A percentile compares a stretch with the other conserved stretches of the same genome.
These are phyloP conservation scores for Arthrobotrys iridis DNA, from an alignment of 2,329 filamentous ascomycete genomes.

Conservation along the genomic window DNA sequence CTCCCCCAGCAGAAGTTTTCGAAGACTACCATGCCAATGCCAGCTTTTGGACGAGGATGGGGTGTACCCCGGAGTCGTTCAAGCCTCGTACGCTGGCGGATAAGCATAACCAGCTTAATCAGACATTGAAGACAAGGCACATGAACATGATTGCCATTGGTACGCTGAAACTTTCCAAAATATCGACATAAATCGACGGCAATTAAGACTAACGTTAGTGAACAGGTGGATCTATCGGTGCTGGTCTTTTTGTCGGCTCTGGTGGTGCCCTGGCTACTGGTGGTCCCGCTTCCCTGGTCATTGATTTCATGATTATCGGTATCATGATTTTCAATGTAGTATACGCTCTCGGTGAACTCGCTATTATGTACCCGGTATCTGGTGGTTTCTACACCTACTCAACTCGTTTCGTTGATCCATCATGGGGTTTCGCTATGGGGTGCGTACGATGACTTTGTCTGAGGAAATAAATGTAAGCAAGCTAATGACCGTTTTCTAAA, in stretches of 20 bases:
- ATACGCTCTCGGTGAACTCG: conserved; percentile 71
- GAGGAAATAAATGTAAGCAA: conserved; percentile 1
- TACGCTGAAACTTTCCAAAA: conserved; percentile 70
- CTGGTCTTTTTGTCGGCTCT: conserved; percentile 72
- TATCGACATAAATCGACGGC: conserved; percentile 69
- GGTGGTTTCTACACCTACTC: conserved; percentile 72
- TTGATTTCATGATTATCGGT: conserved; percentile 68
- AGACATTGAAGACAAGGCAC: conserved; percentile 68
- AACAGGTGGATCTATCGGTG: conserved; percentile 71
- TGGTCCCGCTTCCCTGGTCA: conserved; percentile 57
- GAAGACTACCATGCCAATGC: conserved; percentile 56
- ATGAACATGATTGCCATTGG: conserved; percentile 72
- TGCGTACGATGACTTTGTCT: conserved; percentile 5
- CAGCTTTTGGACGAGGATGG: conserved; percentile 62
- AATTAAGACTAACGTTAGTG: conserved; percentile 59
- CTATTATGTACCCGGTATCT: conserved; percentile 71
- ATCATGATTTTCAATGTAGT: conserved; percentile 70
- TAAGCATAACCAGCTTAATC: conserved; percentile 62
- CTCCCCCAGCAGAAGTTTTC: not conserved
- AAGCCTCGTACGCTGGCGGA: conserved; percentile 59
- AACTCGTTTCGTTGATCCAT: conserved; percentile 69
- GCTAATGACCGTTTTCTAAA: conserved; percentile 10
- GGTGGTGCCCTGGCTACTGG: conserved; percentile 67
- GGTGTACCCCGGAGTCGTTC: conserved; percentile 62
- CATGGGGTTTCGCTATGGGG: conserved; percentile 69